phyloP scores from a whole-genome alignment of 345 rosid species.

The Murraya koenigii region DNA sequence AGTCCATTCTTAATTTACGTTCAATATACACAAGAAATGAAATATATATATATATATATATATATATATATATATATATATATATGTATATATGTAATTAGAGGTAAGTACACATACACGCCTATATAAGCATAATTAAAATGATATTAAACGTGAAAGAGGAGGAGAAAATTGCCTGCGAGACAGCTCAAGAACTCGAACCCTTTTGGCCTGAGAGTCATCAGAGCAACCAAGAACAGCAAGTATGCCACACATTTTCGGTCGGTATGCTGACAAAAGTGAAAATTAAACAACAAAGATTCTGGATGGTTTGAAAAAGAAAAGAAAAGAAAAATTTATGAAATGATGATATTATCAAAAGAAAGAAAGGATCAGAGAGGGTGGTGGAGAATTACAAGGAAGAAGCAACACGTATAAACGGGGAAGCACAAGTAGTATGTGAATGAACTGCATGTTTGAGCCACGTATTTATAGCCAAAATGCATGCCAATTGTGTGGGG shows the following conservation, averaged over 20 bases:
- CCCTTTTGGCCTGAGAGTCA: constrained; percentile 92
- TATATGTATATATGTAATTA: too few species aligned
- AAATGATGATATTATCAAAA: too few species aligned
- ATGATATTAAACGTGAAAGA: not conserved
- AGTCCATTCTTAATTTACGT: not conserved
- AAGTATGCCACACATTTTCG: constrained; percentile 87
- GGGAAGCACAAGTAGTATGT: constrained; percentile 8
- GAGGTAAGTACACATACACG: too few species aligned
- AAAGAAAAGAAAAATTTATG: not conserved
- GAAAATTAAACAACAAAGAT: not conserved
- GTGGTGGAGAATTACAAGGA: constrained; percentile 9
- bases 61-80: too few species aligned
- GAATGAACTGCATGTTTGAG: not conserved
- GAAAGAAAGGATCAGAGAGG: not conserved
- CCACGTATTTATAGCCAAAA: constrained; percentile 33
- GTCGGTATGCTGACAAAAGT: not conserved
- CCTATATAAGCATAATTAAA: not conserved
- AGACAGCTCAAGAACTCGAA: constrained; percentile 96
- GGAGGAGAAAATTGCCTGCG: constrained; percentile 60
- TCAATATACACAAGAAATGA: not conserved
- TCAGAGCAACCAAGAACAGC: constrained; percentile 93
- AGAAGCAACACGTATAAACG: constrained; percentile 15
- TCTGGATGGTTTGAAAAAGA: not conserved
- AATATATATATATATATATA: too few species aligned
- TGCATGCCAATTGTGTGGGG: not conserved